Evolutionary conservation across 2,329 filamentous ascomycete genomes (phyloP).

Genomic region (Coniochaeta ligniaria): DNA sequence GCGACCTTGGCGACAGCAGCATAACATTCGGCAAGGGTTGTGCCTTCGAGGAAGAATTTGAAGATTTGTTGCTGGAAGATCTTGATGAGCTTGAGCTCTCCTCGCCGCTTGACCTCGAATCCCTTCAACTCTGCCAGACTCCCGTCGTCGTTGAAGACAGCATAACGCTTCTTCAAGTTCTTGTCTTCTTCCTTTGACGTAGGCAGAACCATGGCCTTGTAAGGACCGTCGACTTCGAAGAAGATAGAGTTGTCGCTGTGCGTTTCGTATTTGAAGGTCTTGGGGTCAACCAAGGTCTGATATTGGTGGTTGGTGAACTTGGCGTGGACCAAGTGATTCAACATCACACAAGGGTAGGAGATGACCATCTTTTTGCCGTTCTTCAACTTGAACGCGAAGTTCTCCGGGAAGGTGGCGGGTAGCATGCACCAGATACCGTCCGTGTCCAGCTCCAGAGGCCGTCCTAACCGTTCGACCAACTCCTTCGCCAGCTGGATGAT

Average conservation of each 20-base stretch:
- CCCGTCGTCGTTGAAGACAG: conserved; percentile 97
- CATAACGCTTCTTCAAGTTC: conserved; percentile 98
- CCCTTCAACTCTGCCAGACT: conserved; percentile 93
- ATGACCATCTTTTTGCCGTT: conserved; percentile 96
- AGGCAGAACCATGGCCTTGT: conserved; percentile 93
- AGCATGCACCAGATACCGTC: conserved; percentile 99
- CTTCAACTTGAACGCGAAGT: conserved; percentile 89
- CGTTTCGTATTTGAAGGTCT: conserved; percentile 85
- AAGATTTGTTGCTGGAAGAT: conserved; percentile 99
- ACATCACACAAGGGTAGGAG: conserved; percentile 97
- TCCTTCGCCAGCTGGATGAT: conserved; percentile 96
- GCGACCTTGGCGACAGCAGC: conserved; percentile 87
- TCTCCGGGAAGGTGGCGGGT: conserved; percentile 91
- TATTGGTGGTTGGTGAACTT: conserved; percentile 98
- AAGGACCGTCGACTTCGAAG: conserved; percentile 97
- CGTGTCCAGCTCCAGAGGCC: conserved; percentile 90
- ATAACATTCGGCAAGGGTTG: conserved; percentile 83
- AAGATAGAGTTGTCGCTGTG: conserved; percentile 99
- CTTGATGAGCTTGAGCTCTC: conserved; percentile 98
- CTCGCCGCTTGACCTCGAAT: conserved; percentile 94
- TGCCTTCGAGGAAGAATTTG: conserved; percentile 95
- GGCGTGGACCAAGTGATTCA: conserved; percentile 93
- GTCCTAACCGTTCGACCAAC: conserved; percentile 85
- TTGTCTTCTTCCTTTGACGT: conserved; percentile 99
- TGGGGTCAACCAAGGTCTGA: conserved; percentile 74